Evolutionary conservation across 306 rosid genomes (phyloP).

Genomic region (Castanea sativa): DNA sequence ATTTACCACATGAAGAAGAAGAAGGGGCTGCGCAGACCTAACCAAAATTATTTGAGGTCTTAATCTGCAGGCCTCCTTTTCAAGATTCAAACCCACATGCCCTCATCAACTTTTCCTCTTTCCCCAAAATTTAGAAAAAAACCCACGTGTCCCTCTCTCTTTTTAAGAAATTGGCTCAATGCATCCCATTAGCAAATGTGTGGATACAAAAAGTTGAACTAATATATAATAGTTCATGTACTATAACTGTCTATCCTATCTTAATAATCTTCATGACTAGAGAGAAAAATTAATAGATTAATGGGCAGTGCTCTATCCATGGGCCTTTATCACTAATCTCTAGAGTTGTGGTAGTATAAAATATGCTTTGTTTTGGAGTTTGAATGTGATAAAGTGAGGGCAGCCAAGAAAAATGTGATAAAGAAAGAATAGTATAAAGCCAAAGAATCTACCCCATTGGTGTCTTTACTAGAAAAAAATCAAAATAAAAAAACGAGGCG

Average conservation of each 20-base stretch:
- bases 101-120: constrained; percentile 9
- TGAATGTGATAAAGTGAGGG: not conserved
- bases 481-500: not conserved
- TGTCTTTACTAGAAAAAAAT: not conserved
- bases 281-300: not conserved
- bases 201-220: not conserved
- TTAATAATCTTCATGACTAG: not conserved
- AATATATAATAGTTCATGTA: not conserved
- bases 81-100: constrained; percentile 59
- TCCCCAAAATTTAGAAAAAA: not conserved
- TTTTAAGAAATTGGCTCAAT: not conserved
- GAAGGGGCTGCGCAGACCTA: constrained; percentile 49
- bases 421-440: not conserved
- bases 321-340: constrained; percentile 12
- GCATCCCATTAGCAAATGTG: not conserved
- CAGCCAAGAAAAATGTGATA: not conserved
- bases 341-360: constrained; percentile 9
- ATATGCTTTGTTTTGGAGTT: constrained; percentile 7
- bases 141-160: not conserved
- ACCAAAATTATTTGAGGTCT: not conserved
- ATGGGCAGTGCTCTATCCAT: not conserved
- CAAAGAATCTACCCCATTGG: not conserved
- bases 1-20: not conserved
- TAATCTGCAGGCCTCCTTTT: not conserved
- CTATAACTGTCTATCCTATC: not conserved